phyloP scores from a whole-genome alignment of 1,139 yeast species.

The Casaregolazyma lundiana region DNA sequence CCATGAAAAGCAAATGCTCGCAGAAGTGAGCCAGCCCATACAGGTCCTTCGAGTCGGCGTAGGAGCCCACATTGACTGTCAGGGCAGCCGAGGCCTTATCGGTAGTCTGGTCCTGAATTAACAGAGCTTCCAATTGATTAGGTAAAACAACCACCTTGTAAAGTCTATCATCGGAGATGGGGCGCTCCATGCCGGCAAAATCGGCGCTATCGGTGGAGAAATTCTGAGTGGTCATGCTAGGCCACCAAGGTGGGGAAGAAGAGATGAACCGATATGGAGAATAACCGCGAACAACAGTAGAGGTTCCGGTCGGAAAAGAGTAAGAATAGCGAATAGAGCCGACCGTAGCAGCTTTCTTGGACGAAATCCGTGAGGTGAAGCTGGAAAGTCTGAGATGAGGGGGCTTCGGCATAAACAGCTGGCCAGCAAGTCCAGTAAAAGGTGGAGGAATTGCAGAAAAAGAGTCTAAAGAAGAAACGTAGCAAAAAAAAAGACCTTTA shows the following conservation, averaged over 20 bases:
- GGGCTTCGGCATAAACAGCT: neutral
- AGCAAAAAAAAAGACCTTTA: too few species aligned
- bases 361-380: too few species aligned
- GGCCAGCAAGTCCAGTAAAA: too few species aligned
- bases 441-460: neutral
- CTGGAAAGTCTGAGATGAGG: neutral
- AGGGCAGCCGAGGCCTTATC: slow-evolving; percentile 92
- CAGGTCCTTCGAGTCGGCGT: slow-evolving; percentile 65
- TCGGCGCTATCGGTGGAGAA: neutral
- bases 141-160: slow-evolving; percentile 64
- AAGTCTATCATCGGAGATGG: slow-evolving; percentile 57
- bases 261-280: neutral
- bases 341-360: too few species aligned
- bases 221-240: neutral
- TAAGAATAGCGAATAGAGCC: neutral
- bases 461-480: too few species aligned
- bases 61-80: slow-evolving; percentile 88
- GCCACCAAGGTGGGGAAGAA: neutral
- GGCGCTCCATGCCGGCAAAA: slow-evolving; percentile 27
- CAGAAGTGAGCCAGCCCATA: slow-evolving; percentile 96
- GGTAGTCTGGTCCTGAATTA: slow-evolving; percentile 78
- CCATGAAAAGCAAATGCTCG: slow-evolving; percentile 94
- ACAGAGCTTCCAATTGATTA: slow-evolving; percentile 66
- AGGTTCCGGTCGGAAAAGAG: neutral
- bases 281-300: neutral